These are phyloP conservation scores for Ophiocordyceps sinensis DNA, from an alignment of 2,329 filamentous ascomycete species.

Conservation along the genomic window DNA sequence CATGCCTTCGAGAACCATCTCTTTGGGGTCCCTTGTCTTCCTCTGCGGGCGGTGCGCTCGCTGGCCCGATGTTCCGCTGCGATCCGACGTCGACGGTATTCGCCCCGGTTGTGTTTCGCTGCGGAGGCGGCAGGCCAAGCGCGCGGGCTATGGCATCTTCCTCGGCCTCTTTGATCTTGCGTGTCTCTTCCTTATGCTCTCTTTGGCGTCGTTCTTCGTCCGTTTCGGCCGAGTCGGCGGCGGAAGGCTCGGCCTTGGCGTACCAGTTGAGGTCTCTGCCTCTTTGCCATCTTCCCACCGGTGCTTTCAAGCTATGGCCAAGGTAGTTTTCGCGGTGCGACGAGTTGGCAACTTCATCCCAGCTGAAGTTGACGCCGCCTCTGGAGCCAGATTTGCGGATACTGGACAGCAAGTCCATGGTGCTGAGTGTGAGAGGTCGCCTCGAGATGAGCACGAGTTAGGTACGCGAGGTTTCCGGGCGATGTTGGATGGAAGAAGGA, in stretches of 20 bases:
- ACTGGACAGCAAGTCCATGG: conserved; percentile 85
- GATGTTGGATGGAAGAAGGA: no score
- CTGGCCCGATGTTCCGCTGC: conserved; percentile 19
- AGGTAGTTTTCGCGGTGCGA: conserved; percentile 80
- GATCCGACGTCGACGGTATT: conserved; percentile 54
- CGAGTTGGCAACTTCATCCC: conserved; percentile 84
- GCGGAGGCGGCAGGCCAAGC: conserved; percentile 61
- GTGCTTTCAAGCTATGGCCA: conserved; percentile 82
- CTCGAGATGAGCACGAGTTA: neutral
- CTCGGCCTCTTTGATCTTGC: conserved; percentile 76
- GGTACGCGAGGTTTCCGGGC: neutral
- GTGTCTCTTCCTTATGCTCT: conserved; percentile 62
- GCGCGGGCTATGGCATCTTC: conserved; percentile 79
- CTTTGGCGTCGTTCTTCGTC: conserved; percentile 42
- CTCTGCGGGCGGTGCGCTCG: conserved; percentile 9
- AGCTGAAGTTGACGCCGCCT: conserved; percentile 90
- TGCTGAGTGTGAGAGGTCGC: neutral
- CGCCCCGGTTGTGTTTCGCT: conserved; percentile 40
- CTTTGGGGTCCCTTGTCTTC: conserved; percentile 12
- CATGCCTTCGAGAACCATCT: conserved; percentile 16
- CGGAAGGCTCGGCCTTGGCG: conserved; percentile 36
- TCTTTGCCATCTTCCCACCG: conserved; percentile 84
- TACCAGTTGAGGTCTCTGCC: conserved; percentile 55
- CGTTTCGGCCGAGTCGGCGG: conserved; percentile 35
- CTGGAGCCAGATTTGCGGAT: conserved; percentile 84